Evolutionary conservation across 2,329 filamentous ascomycete species (phyloP).

Genomic region (Penicillium griseofulvum): DNA sequence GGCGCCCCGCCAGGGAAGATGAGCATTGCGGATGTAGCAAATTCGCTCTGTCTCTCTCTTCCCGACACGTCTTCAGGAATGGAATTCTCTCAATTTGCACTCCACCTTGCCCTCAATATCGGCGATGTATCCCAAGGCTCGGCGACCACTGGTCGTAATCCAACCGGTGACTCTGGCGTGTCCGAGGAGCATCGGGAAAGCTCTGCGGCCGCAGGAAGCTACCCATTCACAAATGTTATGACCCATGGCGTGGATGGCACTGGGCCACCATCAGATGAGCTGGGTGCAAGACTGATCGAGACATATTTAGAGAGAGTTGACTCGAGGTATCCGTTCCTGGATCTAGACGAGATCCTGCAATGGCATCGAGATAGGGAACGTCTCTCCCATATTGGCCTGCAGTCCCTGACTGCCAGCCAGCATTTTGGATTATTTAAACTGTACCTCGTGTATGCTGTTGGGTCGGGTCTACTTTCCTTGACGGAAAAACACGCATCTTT

Average conservation of each 20-base stretch:
- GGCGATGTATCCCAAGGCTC: not conserved
- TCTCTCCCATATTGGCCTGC: not conserved
- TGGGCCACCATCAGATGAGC: not conserved
- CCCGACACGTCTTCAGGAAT: not conserved
- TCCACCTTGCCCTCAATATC: not conserved
- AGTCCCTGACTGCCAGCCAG: not conserved
- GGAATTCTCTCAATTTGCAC: not conserved
- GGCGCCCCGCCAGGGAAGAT: not conserved
- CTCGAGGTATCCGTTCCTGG: not conserved
- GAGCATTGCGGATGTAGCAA: not conserved
- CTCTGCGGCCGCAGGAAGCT: not conserved
- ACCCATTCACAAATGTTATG: not conserved
- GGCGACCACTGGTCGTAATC: not conserved
- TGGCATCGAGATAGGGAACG: not conserved
- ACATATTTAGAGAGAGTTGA: not conserved
- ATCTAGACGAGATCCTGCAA: not conserved
- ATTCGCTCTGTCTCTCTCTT: not conserved
- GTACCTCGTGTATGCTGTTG: not conserved
- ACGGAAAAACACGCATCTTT: not conserved
- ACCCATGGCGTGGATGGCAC: not conserved
- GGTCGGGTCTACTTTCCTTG: not conserved
- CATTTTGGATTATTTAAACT: not conserved
- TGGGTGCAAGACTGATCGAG: not conserved
- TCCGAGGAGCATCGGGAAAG: not conserved
- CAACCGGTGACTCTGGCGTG: not conserved